Base-by-base conservation (phyloP, 2,329 filamentous ascomycete species). In the Emericellopsis atlantica region DNA sequence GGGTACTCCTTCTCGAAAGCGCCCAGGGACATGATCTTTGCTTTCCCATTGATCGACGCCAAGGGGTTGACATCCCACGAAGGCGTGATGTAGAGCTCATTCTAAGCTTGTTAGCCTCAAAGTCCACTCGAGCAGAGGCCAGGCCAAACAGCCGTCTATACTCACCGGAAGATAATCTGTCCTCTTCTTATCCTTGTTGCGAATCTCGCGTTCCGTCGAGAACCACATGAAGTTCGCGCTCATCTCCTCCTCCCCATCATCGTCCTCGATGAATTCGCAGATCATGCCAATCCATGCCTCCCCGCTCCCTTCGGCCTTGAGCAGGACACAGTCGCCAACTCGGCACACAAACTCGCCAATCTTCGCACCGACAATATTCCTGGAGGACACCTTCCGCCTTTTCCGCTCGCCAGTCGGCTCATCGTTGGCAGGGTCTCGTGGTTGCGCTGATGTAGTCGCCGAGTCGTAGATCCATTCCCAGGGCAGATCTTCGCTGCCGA, bases 201-300 rank as follows among this genome's bases (percentile, higher is more conserved):
- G 76, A 45, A 95, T 86, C 61, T 96, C 90, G 53, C 83, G 84
- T 52, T 94, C 84, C 0, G 85, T 87, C 1, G 85, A 88, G 56
- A 98, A 95, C 92, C 92, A 98, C 72, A 95, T 81, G 54, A 98
- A 92, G 46, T 82, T 84, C 42, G 84, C 90, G 22, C 81, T 79
- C 67, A 87, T 95, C 35, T 83, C 75, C 4, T 41, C 37, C 5
- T 78, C 80, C 6, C 46, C 59, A 21, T 55, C 60, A 14, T 62
- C 56, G 11, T 83, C 79, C 16, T 84, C 79, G 32, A 80, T 57
- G 49, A 98, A 95, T 35, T 85, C 80, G 52, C 81, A 83, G 40
- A 95, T 82, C 46, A 98, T 79, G 29, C 86, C 92, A 3, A 93
- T 84, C 89, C 92, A 98, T 10, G 88, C 84, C 52, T 93, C 87